These are phyloP conservation scores for Starmerella floricola DNA, from an alignment of 805 yeast species.

Conservation along the genomic window DNA sequence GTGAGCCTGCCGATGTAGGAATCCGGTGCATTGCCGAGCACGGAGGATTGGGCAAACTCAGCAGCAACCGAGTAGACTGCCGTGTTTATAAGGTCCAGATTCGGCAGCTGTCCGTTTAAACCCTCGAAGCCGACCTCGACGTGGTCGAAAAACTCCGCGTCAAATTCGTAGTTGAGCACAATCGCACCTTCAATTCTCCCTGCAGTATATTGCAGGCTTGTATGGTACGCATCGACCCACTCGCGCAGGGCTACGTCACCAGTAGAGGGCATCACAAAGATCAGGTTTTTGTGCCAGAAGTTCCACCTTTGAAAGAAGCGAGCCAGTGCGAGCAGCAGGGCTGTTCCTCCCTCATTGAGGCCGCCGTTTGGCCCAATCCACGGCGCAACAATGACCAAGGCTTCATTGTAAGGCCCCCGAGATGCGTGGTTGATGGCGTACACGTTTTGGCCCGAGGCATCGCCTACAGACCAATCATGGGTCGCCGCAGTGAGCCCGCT, in stretches of 20 bases:
- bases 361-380: conserved; percentile 60
- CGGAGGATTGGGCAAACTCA: conserved; percentile 57
- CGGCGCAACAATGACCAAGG: conserved; percentile 82
- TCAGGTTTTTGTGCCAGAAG: conserved; percentile 89
- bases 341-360: conserved; percentile 67
- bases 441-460: conserved; percentile 19
- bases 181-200: conserved; percentile 90
- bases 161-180: conserved; percentile 63
- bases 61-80: conserved; percentile 63
- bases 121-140: conserved; percentile 75
- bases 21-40: conserved; percentile 38
- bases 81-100: conserved; percentile 75
- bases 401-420: conserved; percentile 90
- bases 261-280: conserved; percentile 70
- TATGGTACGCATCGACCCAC: conserved; percentile 94
- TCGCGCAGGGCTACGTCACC: conserved; percentile 54
- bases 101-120: conserved; percentile 89
- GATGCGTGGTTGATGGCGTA: conserved; percentile 87
- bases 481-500: conserved; percentile 57
- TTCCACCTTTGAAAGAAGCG: conserved; percentile 76
- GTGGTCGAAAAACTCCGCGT: conserved; percentile 55
- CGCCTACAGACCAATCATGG: conserved; percentile 30
- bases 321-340: conserved; percentile 59
- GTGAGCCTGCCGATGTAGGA: conserved; percentile 40
- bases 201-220: conserved; percentile 70